Evolutionary conservation across 2,329 filamentous ascomycete genomes (phyloP), one percentile per base, ranked within the genome.

Genomic region (Pseudogymnoascus sp.): DNA sequence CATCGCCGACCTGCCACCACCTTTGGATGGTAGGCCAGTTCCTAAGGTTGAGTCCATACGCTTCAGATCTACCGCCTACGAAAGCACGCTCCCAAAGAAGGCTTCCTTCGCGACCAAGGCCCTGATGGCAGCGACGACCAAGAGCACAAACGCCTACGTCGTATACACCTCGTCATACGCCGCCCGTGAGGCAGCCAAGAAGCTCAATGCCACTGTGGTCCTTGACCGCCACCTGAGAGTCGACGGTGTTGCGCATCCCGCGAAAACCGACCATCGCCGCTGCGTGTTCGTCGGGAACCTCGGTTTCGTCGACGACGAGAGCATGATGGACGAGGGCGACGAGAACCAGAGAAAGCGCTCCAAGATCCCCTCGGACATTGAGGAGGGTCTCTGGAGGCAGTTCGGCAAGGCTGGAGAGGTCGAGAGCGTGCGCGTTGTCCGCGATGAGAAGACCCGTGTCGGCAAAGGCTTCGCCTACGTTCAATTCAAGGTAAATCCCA

Each of bases 401-500:
- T 95, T 96, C 71, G 78, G 81, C 64, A 84, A 89, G 72, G 87
- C 83, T 65, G 92, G 93, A 67, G 89, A 83, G 66, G 90, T 99
- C 11, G 93, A 99, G 76, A 96, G 88, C 71, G 95, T 99, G 37
- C 89, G 94, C 35, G 92, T 99, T 19, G 84, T 97, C 60, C 86
- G 94, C 62, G 94, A 99, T 72, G 81, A 90, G 66, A 88, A 89
- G 68, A 99, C 95, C 6, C 85, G 95, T 59, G 91, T 99, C 31
- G 92, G 94, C 70, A 99, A 99, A 74, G 94, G 94, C 4, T 91
- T 99, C 72, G 95, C 95, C 65, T 99, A 99, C 71, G 93, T 99
- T 14, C 94, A 99, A 72, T 99, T 99, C 76, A 85, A 88, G 71
- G 85, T 86, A 69, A 77, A 78, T 74, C 49, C 35, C 59, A 3